phyloP scores from a whole-genome alignment of 2,329 filamentous ascomycete species.

The Colletotrichum echinochloae region DNA sequence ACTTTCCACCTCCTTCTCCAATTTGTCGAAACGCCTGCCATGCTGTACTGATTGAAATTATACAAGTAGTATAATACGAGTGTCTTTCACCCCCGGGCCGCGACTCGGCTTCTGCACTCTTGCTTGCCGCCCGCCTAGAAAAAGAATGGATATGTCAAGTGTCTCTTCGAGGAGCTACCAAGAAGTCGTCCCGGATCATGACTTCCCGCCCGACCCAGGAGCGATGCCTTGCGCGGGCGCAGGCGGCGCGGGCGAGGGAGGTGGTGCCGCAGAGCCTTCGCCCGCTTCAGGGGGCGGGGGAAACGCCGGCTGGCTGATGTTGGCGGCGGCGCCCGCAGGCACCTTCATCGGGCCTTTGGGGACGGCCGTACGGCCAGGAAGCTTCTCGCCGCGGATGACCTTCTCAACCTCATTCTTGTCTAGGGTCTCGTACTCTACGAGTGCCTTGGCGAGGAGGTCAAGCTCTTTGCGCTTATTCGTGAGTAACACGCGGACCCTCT shows the following conservation, averaged over 20 bases:
- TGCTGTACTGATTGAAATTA: conserved; percentile 37
- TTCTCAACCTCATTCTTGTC: conserved; percentile 90
- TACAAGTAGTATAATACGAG: conserved; percentile 31
- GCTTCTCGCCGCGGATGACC: conserved; percentile 86
- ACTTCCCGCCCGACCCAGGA: conserved; percentile 22
- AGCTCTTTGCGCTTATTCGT: conserved; percentile 83
- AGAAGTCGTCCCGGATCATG: conserved; percentile 13
- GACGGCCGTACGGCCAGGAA: conserved; percentile 76
- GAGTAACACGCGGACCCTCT: conserved; percentile 78
- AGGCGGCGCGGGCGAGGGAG: conserved; percentile 38
- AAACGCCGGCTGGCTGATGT: conserved; percentile 23
- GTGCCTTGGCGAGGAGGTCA: conserved; percentile 86
- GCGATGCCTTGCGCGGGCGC: conserved; percentile 21
- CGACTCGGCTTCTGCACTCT: conserved; percentile 24
- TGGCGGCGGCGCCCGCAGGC: conserved; percentile 42
- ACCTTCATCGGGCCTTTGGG: conserved; percentile 63
- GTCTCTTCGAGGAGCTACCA: neutral
- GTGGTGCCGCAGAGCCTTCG: conserved; percentile 26
- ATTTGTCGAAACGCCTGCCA: conserved; percentile 39
- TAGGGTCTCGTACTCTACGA: conserved; percentile 95
- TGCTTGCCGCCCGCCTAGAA: conserved; percentile 6
- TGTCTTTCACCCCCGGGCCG: conserved; percentile 14
- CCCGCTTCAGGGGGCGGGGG: conserved; percentile 27
- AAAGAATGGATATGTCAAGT: conserved; percentile 1
- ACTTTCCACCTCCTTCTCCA: conserved; percentile 23